These are phyloP conservation scores for Pseudogymnoascus sp. DNA, from an alignment of 2,329 filamentous ascomycete genomes.

Conservation along the genomic window DNA sequence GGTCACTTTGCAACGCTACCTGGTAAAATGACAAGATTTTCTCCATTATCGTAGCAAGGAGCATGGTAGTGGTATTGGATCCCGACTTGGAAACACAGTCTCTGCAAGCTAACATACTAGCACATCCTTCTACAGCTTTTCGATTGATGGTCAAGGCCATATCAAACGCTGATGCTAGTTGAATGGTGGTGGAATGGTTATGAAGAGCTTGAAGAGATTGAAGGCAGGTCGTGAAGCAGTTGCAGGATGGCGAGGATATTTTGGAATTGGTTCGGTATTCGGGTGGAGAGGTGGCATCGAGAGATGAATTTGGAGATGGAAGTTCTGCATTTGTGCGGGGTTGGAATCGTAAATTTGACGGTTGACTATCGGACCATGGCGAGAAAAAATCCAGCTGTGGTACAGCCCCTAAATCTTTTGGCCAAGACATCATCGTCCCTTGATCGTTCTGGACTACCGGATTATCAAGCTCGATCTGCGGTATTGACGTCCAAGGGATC, in stretches of 20 bases:
- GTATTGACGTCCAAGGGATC: constrained; percentile 3
- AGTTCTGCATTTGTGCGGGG: not conserved
- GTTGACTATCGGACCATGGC: not conserved
- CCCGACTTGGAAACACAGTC: constrained; percentile 39
- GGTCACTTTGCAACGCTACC: constrained; percentile 34
- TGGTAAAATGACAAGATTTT: constrained; percentile 43
- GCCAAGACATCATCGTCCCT: not conserved
- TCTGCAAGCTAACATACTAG: constrained; percentile 39
- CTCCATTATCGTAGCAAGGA: constrained; percentile 42
- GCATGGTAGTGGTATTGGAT: constrained; percentile 40
- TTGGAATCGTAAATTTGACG: not conserved
- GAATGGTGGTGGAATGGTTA: constrained; percentile 34
- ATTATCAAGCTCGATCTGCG: not conserved
- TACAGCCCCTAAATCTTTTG: not conserved
- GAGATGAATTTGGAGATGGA: not conserved
- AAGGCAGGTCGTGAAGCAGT: constrained; percentile 41
- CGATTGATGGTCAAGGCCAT: constrained; percentile 39
- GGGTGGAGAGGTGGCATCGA: not conserved
- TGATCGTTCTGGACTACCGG: not conserved
- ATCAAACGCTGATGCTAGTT: constrained; percentile 36
- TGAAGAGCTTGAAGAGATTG: constrained; percentile 42
- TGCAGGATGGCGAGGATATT: constrained; percentile 28
- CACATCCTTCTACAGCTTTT: constrained; percentile 42
- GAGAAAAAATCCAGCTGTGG: not conserved
- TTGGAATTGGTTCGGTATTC: not conserved